Evolutionary conservation across 1,139 yeast genomes (phyloP).

Genomic region (Magnusiomyces paraingens): DNA sequence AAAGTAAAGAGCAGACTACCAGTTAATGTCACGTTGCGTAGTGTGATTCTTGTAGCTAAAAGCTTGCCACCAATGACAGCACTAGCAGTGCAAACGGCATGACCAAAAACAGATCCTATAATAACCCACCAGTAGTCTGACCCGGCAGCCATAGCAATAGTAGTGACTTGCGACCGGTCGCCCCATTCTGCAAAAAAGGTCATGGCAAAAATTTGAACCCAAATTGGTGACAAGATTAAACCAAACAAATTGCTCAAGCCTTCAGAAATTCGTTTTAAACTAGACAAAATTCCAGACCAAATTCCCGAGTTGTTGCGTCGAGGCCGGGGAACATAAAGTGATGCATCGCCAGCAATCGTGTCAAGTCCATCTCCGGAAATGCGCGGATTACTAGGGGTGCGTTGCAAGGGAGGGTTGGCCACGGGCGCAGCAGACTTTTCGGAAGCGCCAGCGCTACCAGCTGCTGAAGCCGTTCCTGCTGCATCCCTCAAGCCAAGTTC

Average conservation of each 20-base stretch:
- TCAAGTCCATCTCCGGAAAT: constrained; percentile 31
- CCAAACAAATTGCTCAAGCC: constrained; percentile 49
- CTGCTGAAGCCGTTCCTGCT: constrained; percentile 20
- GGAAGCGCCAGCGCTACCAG: constrained; percentile 11
- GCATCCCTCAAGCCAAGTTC: constrained; percentile 45
- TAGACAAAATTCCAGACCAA: constrained; percentile 16
- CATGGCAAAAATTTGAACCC: constrained; percentile 95
- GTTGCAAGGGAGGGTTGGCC: constrained; percentile 18
- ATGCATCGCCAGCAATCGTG: constrained; percentile 22
- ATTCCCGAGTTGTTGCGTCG: constrained; percentile 15
- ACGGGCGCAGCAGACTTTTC: constrained; percentile 22
- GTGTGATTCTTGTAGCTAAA: constrained; percentile 79
- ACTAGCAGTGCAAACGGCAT: constrained; percentile 77
- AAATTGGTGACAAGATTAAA: constrained; percentile 72
- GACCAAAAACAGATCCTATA: constrained; percentile 86
- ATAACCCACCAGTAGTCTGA: constrained; percentile 87
- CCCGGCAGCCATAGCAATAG: constrained; percentile 98
- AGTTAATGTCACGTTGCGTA: constrained; percentile 86
- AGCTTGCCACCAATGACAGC: constrained; percentile 95
- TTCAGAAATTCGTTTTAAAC: constrained; percentile 24
- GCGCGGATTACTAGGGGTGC: constrained; percentile 28
- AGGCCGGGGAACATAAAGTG: constrained; percentile 24
- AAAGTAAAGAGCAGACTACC: constrained; percentile 83
- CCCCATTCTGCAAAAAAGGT: constrained; percentile 99
- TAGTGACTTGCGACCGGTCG: constrained; percentile 95